phyloP scores from a whole-genome alignment of 805 yeast species.

The Pichia deserticola region DNA sequence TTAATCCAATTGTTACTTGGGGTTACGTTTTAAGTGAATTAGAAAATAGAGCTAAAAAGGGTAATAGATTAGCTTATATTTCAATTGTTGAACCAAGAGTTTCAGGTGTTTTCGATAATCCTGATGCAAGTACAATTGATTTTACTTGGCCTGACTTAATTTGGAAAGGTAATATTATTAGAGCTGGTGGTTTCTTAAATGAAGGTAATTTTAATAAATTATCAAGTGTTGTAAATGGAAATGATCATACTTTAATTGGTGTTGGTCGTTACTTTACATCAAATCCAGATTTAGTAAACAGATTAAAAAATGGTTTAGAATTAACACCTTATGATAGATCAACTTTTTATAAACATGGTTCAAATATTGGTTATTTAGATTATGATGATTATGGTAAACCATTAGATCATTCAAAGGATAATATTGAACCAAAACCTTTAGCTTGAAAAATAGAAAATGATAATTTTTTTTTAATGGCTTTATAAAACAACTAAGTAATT shows the following conservation, averaged over 20 bases:
- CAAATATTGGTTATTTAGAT: conserved; percentile 12
- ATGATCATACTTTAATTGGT: conserved; percentile 37
- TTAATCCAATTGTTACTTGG: conserved; percentile 28
- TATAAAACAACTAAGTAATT: too few relatives aligned
- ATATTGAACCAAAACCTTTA: conserved; percentile 9
- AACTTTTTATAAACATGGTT: conserved; percentile 28
- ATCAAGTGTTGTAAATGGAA: conserved; percentile 14
- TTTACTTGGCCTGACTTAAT: conserved; percentile 13
- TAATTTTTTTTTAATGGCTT: too few relatives aligned
- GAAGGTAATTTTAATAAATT: conserved; percentile 16
- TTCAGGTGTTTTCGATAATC: conserved; percentile 13
- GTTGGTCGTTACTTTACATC: conserved; percentile 15
- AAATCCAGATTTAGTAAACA: conserved; percentile 19
- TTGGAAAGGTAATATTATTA: conserved; percentile 19
- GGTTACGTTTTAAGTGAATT: conserved; percentile 35
- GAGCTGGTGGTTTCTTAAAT: conserved; percentile 21
- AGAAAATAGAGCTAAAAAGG: conserved; percentile 26
- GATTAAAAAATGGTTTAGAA: conserved; percentile 30
- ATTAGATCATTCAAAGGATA: conserved; percentile 9
- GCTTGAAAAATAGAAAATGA: conserved; percentile 1
- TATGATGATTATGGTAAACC: conserved; percentile 9
- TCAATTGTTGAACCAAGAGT: conserved; percentile 44
- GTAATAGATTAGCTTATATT: conserved; percentile 21
- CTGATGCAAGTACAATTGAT: background rate
- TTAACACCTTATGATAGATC: conserved; percentile 34